Percentiles rank a stretch among this genome's conserved stretches.
phyloP scores from a whole-genome alignment of 2,329 filamentous ascomycete species.

The Akanthomyces uredinophilus region DNA sequence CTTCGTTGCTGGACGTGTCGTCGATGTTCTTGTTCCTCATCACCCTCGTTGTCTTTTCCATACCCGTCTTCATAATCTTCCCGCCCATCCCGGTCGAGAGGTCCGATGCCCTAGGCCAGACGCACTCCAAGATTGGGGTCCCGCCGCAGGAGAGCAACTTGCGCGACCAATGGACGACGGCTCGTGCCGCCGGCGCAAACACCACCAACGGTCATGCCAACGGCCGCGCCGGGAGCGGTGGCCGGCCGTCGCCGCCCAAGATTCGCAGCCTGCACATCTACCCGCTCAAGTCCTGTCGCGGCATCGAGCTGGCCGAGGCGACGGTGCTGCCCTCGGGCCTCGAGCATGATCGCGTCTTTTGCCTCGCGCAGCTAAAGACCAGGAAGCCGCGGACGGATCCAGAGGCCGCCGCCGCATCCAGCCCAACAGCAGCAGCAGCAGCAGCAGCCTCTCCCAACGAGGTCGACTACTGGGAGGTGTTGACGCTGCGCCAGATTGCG shows the following conservation, averaged over 20 bases:
- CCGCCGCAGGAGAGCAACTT: constrained; percentile 34
- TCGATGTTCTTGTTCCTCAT: constrained; percentile 36
- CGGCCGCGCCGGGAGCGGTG: neutral
- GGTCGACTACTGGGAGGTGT: constrained; percentile 54
- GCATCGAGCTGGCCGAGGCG: constrained; percentile 64
- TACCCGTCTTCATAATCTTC: constrained; percentile 50
- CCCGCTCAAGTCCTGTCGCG: constrained; percentile 76
- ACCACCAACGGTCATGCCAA: constrained; percentile 14
- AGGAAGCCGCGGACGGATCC: neutral
- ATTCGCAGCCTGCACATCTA: constrained; percentile 70
- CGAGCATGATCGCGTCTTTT: constrained; percentile 76
- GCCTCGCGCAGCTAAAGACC: constrained; percentile 62
- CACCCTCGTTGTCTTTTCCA: constrained; percentile 45
- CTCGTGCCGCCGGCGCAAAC: too few relatives aligned
- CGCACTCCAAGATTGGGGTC: constrained; percentile 46
- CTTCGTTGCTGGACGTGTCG: constrained; percentile 25
- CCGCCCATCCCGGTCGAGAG: constrained; percentile 48
- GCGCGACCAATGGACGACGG: constrained; percentile 20
- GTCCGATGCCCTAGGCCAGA: constrained; percentile 50
- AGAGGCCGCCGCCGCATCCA: constrained; percentile 10
- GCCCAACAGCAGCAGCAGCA: neutral
- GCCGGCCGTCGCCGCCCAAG: constrained; percentile 20
- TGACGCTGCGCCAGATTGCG: constrained; percentile 66
- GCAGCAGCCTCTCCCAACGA: neutral
- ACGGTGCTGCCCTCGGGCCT: constrained; percentile 65